These are phyloP conservation scores for Cercospora zeina DNA, from an alignment of 2,329 filamentous ascomycete species.

Conservation along the genomic window DNA sequence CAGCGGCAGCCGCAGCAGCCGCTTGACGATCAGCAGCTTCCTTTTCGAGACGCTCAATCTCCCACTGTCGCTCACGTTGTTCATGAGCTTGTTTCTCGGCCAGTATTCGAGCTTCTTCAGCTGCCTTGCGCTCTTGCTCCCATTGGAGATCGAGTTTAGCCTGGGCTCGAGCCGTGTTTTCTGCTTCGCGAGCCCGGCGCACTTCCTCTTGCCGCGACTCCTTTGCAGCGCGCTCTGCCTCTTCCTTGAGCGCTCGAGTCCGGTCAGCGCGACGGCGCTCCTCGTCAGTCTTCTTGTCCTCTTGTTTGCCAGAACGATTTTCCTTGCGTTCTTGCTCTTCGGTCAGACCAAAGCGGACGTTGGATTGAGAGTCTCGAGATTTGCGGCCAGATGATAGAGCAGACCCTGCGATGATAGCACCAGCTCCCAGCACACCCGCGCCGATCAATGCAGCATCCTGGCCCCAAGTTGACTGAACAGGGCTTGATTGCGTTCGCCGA, in stretches of 20 bases:
- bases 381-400: constrained; percentile 28
- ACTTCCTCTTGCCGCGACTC: constrained; percentile 35
- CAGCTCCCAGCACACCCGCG: constrained; percentile 43
- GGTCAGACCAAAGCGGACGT: constrained; percentile 60
- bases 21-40: constrained; percentile 28
- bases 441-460: constrained; percentile 48
- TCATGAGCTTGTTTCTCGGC: constrained; percentile 23
- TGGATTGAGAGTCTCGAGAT: constrained; percentile 38
- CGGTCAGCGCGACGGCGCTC: constrained; percentile 38
- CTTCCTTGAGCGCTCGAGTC: constrained; percentile 40
- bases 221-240: constrained; percentile 35
- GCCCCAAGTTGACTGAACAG: constrained; percentile 25
- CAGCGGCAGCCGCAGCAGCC: constrained; percentile 24
- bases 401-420: constrained; percentile 38
- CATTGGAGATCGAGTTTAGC: constrained; percentile 19
- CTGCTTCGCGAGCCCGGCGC: constrained; percentile 32
- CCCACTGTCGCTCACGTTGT: constrained; percentile 25
- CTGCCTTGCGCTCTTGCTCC: constrained; percentile 25
- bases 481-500: constrained; percentile 38
- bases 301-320: constrained; percentile 41
- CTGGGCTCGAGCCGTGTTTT: constrained; percentile 32
- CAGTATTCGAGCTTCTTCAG: constrained; percentile 26
- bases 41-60: constrained; percentile 33
- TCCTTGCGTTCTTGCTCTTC: constrained; percentile 58
- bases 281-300: constrained; percentile 36